Base-by-base conservation (phyloP, 2,329 filamentous ascomycete genomes). In the Monosporascus sp. region DNA sequence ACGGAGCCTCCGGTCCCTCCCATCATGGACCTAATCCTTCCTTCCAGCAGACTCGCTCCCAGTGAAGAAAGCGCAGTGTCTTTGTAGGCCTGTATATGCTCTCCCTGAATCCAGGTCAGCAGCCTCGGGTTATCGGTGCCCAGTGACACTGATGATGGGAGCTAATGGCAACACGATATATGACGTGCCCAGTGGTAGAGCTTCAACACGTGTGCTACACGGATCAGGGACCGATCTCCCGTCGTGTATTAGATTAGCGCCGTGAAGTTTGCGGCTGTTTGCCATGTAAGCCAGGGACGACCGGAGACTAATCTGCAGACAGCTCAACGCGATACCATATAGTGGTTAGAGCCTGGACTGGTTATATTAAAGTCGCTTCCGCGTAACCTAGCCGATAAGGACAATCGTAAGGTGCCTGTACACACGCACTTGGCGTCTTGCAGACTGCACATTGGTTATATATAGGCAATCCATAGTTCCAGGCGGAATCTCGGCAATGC, bases 1-100 rank as follows among this genome's bases (percentile, higher is more conserved):
- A 76, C 49, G 37, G 64, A 67, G 40, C 56, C 54, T 44, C 57
- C 58, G 49, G 58, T 8, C 24, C 54, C 55, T 55, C 57, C 48
- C 56, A 57, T 60, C 52, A 48, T 51, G 8, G 24, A 31, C 26
- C 37, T 24, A 20, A 18, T 41, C 41, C 54, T 38, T 50, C 55
- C 54, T 57, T 51, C 44, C 55, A 26, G 11, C 20, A 47, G 52
- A 38, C 28, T 31, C 28, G 28, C 28, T 31, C 28, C 28, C 28
- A 31, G 28, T 31, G 11, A 31, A 31, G 28, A 31, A 11, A 31
- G 28, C 28, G 28, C 28, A 31, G 28, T 4, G 11, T 31, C 28
- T 31, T 31, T 31, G 28, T 11, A 31, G 9, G 28, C 28, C 28
- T 31, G 28, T 31, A 31, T 31, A 31, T 11, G 28, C 9, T 31